Evolutionary conservation across 176 grass and related monocot species (phyloP).

Genomic region (Musa beccarii): DNA sequence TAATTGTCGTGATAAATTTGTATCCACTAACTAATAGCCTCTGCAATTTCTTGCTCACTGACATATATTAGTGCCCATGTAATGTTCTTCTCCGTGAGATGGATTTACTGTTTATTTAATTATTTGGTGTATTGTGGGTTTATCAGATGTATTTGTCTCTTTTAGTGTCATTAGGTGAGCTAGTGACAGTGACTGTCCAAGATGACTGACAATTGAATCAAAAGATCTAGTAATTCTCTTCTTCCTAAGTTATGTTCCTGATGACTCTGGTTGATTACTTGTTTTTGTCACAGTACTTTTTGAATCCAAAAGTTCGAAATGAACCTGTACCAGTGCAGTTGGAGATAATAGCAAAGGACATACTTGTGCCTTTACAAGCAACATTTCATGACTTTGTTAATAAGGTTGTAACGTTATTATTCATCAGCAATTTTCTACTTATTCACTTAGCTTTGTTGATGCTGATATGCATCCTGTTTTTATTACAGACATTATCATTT

Average conservation of each 20-base stretch:
- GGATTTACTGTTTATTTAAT: not conserved
- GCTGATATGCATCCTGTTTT: slow-evolving; percentile 18
- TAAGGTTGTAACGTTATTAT: slow-evolving; percentile 37
- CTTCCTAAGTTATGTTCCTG: not conserved
- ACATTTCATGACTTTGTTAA: slow-evolving; percentile 63
- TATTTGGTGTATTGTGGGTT: not conserved
- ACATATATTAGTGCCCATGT: too few relatives aligned
- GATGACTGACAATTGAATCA: not conserved
- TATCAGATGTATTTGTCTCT: not conserved
- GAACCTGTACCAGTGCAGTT: slow-evolving; percentile 76
- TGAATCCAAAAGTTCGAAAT: slow-evolving; percentile 75
- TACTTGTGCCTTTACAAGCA: slow-evolving; percentile 79
- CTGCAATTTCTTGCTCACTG: too few relatives aligned
- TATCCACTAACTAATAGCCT: too few relatives aligned
- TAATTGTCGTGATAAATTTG: too few relatives aligned
- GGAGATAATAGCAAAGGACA: slow-evolving; percentile 70
- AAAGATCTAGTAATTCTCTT: not conserved
- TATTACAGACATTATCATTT: slow-evolving; percentile 46
- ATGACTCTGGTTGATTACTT: slow-evolving; percentile 7
- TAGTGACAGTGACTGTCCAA: not conserved
- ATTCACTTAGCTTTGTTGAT: slow-evolving; percentile 10
- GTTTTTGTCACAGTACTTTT: slow-evolving; percentile 58
- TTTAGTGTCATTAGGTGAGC: not conserved
- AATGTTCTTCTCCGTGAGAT: too few relatives aligned
- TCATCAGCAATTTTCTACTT: slow-evolving; percentile 11